These are phyloP conservation scores for Trypanosoma rangeli DNA, from an alignment of 208 protist genomes.

Conservation along the genomic window DNA sequence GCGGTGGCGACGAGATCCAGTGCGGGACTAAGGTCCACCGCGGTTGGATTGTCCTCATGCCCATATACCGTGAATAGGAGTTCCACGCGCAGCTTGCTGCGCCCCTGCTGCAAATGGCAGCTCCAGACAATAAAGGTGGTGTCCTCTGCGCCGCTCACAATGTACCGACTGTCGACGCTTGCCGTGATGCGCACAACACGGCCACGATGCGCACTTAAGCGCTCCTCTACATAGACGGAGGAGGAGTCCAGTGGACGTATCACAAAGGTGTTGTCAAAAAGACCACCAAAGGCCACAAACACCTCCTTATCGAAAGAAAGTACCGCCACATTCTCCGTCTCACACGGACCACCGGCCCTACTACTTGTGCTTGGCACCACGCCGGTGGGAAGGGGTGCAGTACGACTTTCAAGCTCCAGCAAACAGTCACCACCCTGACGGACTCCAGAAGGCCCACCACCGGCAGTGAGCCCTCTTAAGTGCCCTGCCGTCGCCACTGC, in stretches of 20 bases:
- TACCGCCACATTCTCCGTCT: slow-evolving; percentile 49
- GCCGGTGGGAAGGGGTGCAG: slow-evolving; percentile 52
- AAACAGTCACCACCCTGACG: slow-evolving; percentile 58
- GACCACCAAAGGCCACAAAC: slow-evolving; percentile 74
- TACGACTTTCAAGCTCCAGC: slow-evolving; percentile 61
- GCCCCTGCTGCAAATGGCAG: slow-evolving; percentile 43
- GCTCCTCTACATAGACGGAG: slow-evolving; percentile 38
- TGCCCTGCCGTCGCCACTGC: not conserved
- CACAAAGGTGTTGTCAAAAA: slow-evolving; percentile 83
- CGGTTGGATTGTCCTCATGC: slow-evolving; percentile 83
- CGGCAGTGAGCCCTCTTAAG: not conserved
- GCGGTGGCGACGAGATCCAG: slow-evolving; percentile 85
- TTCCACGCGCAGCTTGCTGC: slow-evolving; percentile 44
- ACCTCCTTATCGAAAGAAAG: slow-evolving; percentile 63
- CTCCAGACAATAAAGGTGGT: slow-evolving; percentile 91
- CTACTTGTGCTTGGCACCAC: slow-evolving; percentile 42
- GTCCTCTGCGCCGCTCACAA: slow-evolving; percentile 88
- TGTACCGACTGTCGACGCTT: slow-evolving; percentile 69
- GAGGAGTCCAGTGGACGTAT: slow-evolving; percentile 53
- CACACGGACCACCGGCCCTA: slow-evolving; percentile 55
- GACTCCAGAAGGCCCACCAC: slow-evolving; percentile 11
- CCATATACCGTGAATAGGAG: slow-evolving; percentile 80
- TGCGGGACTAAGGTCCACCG: slow-evolving; percentile 62
- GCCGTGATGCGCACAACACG: slow-evolving; percentile 66
- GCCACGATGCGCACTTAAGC: slow-evolving; percentile 72